Evolutionary conservation across 2,329 filamentous ascomycete genomes (phyloP).

Genomic region (Paraphaeosphaeria sporulosa): DNA sequence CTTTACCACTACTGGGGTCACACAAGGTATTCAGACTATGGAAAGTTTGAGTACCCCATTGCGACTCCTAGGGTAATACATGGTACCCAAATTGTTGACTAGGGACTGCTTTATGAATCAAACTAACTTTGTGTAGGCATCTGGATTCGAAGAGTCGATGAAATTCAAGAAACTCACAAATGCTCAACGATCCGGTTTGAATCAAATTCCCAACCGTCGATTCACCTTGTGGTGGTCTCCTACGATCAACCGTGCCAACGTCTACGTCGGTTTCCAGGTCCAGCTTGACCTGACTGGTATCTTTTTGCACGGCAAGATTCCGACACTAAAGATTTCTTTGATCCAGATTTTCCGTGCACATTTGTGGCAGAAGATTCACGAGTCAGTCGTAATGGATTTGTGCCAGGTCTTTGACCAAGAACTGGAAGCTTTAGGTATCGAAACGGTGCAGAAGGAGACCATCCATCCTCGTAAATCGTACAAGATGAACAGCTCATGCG

Average conservation of each 20-base stretch:
- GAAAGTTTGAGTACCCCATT: too few species aligned
- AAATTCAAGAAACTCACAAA: constrained; percentile 99
- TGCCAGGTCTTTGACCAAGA: constrained; percentile 99
- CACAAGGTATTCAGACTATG: too few species aligned
- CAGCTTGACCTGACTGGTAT: constrained; percentile 98
- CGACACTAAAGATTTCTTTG: constrained; percentile 94
- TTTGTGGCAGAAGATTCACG: constrained; percentile 99
- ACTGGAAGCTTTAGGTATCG: constrained; percentile 91
- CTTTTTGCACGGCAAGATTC: constrained; percentile 98
- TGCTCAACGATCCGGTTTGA: constrained; percentile 93
- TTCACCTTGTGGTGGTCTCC: constrained; percentile 97
- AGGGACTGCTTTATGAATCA: not conserved
- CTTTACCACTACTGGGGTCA: too few species aligned
- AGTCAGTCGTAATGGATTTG: constrained; percentile 97
- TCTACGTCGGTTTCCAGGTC: constrained; percentile 99
- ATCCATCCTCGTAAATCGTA: constrained; percentile 99
- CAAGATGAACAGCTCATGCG: constrained; percentile 99
- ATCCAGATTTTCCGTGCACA: constrained; percentile 99
- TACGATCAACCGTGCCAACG: constrained; percentile 93
- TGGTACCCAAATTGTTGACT: too few species aligned
- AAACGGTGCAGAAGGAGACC: constrained; percentile 98
- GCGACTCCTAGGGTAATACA: too few species aligned
- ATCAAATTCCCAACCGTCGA: constrained; percentile 97
- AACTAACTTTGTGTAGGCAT: constrained; percentile 10
- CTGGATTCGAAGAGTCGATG: constrained; percentile 66